phyloP scores from a whole-genome alignment of 805 yeast species.

The Kluyveromyces wickerhamii region DNA sequence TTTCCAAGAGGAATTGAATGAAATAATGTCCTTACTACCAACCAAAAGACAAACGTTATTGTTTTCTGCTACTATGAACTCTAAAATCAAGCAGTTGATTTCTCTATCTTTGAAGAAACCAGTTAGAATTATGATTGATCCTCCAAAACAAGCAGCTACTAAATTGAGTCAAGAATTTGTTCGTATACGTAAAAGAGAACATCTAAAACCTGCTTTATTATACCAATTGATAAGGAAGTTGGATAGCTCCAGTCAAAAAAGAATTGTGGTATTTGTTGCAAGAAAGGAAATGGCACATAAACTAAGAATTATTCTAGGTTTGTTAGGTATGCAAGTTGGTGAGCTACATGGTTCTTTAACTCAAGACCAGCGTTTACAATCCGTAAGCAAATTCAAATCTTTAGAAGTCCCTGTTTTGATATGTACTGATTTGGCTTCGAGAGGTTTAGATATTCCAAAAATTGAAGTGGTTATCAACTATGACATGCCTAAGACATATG shows the following conservation, averaged over 20 bases:
- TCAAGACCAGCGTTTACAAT: slow-evolving; percentile 87
- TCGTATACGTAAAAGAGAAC: slow-evolving; percentile 85
- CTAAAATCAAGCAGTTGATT: slow-evolving; percentile 78
- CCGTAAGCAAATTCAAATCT: slow-evolving; percentile 75
- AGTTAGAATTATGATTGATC: slow-evolving; percentile 90
- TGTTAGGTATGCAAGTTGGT: slow-evolving; percentile 66
- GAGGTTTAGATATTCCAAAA: slow-evolving; percentile 98
- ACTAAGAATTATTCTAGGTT: slow-evolving; percentile 66
- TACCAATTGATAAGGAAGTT: slow-evolving; percentile 61
- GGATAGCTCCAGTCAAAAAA: slow-evolving; percentile 52
- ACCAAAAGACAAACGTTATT: slow-evolving; percentile 86
- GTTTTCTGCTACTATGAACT: slow-evolving; percentile 97
- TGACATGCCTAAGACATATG: slow-evolving; percentile 92
- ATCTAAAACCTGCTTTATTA: slow-evolving; percentile 73
- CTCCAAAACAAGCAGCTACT: slow-evolving; percentile 91
- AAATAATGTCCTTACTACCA: slow-evolving; percentile 81
- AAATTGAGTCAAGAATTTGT: slow-evolving; percentile 90
- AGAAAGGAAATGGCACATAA: slow-evolving; percentile 88
- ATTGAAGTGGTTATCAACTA: slow-evolving; percentile 90
- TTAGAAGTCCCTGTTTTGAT: slow-evolving; percentile 78
- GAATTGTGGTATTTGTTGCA: slow-evolving; percentile 86
- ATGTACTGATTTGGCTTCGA: slow-evolving; percentile 97
- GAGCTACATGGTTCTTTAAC: slow-evolving; percentile 79
- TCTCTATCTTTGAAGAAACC: slow-evolving; percentile 85
- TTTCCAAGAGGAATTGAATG: slow-evolving; percentile 89